Conservation (phyloP, 2,329 filamentous ascomycete genomes). For the Neoarthrinium moseri region DNA sequence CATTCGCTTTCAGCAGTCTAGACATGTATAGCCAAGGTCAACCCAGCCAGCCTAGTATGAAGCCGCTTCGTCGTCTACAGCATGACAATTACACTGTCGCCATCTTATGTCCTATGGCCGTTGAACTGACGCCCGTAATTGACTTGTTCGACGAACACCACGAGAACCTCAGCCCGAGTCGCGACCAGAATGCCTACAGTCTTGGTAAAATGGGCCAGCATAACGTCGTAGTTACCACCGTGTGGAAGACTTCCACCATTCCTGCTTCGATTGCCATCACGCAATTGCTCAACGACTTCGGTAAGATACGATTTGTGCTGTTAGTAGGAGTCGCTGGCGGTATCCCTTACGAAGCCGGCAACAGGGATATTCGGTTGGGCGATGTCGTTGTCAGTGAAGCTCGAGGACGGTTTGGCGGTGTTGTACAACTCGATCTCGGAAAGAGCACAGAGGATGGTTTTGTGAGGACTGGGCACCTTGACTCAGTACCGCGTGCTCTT, state of each 20-base stretch:
- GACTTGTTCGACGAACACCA: background rate
- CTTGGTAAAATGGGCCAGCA: background rate
- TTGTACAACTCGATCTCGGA: background rate
- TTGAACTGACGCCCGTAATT: background rate
- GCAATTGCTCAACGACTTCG: background rate
- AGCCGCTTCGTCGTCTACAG: too few relatives aligned
- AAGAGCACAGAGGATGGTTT: background rate
- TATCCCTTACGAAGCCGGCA: background rate
- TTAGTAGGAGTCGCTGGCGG: background rate
- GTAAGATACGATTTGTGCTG: background rate
- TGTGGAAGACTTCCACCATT: background rate
- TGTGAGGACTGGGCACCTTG: background rate
- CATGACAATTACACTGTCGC: conserved; percentile 6
- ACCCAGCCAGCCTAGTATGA: too few relatives aligned
- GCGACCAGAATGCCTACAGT: conserved; percentile 1
- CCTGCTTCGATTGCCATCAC: background rate
- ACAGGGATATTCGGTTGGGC: background rate
- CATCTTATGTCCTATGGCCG: conserved; percentile 2
- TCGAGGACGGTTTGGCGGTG: background rate
- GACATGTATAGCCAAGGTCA: too few relatives aligned
- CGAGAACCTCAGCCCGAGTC: background rate
- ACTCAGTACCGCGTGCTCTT: background rate
- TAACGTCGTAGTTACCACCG: background rate
- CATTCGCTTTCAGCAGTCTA: too few relatives aligned
- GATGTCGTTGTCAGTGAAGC: conserved; percentile 1